Evolutionary conservation across 331 rosid species (phyloP).

Genomic region (Pyracantha coccinea): DNA sequence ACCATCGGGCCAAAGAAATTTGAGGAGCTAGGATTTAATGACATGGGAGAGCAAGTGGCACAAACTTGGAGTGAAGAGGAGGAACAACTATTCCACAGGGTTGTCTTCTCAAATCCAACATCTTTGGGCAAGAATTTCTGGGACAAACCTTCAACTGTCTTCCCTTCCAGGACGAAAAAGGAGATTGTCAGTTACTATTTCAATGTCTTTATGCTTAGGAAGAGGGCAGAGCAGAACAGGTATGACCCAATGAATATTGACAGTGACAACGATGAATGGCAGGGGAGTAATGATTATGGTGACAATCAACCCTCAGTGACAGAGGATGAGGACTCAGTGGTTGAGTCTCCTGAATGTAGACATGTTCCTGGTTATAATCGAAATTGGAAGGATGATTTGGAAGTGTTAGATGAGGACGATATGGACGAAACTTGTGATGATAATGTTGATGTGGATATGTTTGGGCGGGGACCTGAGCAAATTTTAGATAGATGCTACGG

Average conservation of each 20-base stretch:
- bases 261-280: constrained; percentile 92
- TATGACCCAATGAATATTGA: constrained; percentile 40
- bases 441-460: constrained; percentile 9
- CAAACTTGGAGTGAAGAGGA: constrained; percentile 65
- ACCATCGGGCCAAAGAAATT: constrained; percentile 41
- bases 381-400: constrained; percentile 23
- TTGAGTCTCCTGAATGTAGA: constrained; percentile 47
- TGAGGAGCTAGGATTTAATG: constrained; percentile 48
- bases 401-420: constrained; percentile 31
- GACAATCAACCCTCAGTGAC: constrained; percentile 38
- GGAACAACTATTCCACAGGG: constrained; percentile 54
- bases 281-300: constrained; percentile 38
- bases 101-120: constrained; percentile 61
- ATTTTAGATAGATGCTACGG: constrained; percentile 17
- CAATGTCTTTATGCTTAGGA: constrained; percentile 77
- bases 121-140: constrained; percentile 65
- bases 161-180: constrained; percentile 56
- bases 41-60: constrained; percentile 88
- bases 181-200: constrained; percentile 87
- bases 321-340: constrained; percentile 69
- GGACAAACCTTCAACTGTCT: constrained; percentile 45
- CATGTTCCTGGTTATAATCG: constrained; percentile 17
- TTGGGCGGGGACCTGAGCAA: constrained; percentile 11
- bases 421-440: constrained; percentile 20
- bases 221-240: constrained; percentile 81